Conservation (phyloP, 805 yeast species). For the Candida parachauliodes region DNA sequence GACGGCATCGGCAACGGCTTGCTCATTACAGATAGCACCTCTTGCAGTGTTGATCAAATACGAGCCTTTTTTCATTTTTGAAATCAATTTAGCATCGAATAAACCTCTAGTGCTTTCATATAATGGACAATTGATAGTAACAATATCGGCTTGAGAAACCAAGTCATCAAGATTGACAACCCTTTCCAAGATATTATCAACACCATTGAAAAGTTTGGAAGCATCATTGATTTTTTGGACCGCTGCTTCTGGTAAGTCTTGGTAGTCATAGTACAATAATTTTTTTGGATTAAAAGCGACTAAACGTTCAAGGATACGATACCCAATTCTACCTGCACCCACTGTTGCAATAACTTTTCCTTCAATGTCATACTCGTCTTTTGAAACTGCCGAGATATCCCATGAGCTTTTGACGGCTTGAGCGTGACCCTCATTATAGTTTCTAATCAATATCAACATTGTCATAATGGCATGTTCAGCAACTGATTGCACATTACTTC, state of each 20-base stretch:
- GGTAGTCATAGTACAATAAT: constrained; percentile 72
- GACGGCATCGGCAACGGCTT: constrained; percentile 75
- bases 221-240: constrained; percentile 34
- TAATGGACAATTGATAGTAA: constrained; percentile 74
- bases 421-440: constrained; percentile 76
- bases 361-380: constrained; percentile 71
- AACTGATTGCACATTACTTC: constrained; percentile 74
- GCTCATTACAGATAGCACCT: constrained; percentile 72
- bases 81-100: constrained; percentile 59
- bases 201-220: constrained; percentile 42
- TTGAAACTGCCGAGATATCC: constrained; percentile 77
- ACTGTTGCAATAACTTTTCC: constrained; percentile 76
- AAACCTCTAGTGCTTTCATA: constrained; percentile 68
- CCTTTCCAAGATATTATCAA: constrained; percentile 53
- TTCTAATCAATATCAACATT: constrained; percentile 65
- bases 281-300: constrained; percentile 73
- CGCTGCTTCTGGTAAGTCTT: constrained; percentile 55
- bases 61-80: constrained; percentile 71
- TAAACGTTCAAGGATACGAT: constrained; percentile 67
- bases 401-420: constrained; percentile 60
- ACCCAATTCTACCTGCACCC: constrained; percentile 81
- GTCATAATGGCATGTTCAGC: constrained; percentile 81
- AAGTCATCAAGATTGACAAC: constrained; percentile 60
- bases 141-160: constrained; percentile 65
- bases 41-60: constrained; percentile 77